Base-by-base conservation (phyloP, 116 monocot genomes). In the Papilionanthe hybrid region DNA sequence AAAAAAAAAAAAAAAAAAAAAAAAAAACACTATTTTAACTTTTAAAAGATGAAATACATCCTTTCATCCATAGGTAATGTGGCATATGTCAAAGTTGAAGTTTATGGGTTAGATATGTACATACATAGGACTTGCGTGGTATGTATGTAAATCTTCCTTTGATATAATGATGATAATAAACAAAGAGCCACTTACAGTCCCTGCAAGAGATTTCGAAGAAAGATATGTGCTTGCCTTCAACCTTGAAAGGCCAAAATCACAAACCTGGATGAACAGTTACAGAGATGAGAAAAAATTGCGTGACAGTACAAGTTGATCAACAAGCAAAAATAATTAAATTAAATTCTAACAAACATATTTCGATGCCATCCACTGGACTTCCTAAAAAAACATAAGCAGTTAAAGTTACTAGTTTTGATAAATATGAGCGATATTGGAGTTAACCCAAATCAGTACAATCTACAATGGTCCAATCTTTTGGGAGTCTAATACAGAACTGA, bases 201-300 rank as follows among this genome's bases (percentile, higher is more conserved):
- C 98, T 72, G 98, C 98, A 12, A 93, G 86, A 81, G 98, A 91
- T 79, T 93, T 99, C 23, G 98, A 99, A 29, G 98, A 99, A 72
- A 98, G 85, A 86, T 89, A 98, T 60, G 98, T 99, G 82, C 88
- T 94, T 74, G 93, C 95, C 79, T 94, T 99, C 56, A 99, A 83
- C 48, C 95, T 85, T 30, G 98, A 99, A 47, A 99, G 95, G 50
- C 98, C 98, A 89, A 94, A 99, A 89, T 99, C 98, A 86, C 98
- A 94, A 30, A 99, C 93, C 98, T 99, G 65, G 57, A 85, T 45
- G n/a, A 75, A 13, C 9, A 32, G 37, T 6, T 25, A 0, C 9
- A 69, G 32, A 69, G 5, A 60, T 60, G 60, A 60, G 7, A 60
- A 60, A 60, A n/a, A 60, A n/a, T 23, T 20, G 8, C 7, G 7